Base-by-base conservation (phyloP, 1,284 basidiomycete genomes). In the Apiotrichum gracile region DNA sequence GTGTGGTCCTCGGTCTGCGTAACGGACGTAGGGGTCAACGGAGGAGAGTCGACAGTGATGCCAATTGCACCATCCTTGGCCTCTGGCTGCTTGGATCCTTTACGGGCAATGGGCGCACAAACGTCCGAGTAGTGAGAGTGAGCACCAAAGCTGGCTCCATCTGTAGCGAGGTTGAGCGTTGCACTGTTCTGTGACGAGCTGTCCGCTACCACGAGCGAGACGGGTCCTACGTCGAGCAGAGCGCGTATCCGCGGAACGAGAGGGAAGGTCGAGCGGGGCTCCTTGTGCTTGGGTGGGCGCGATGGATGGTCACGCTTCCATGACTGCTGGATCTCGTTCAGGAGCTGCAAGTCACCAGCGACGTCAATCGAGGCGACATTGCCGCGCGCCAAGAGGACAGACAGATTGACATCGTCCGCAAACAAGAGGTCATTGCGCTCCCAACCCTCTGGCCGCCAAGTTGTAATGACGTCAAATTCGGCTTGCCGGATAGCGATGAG, bases 361-460 rank as follows among this genome's bases (percentile, higher is more conserved):
- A 63, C 51, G 42, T 71, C 67, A n/a, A 72, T 35, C 0, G 68
- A 68, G 6, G 61, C 64, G 26, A 74, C 55, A 5, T 49, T 48
- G 1, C 61, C 62, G 25, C 57, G 48, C 1, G 57, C 58, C 19
- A 70, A 60, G 9, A 70, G 46, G 19, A 74, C 47, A 3, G 65
- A 61, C 16, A 70, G 56, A 44, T 73, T 73, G 5, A 65, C 67
- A 35, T 75, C 72, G 19, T 57, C 59, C 12, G 63, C 54, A 46
- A 73, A 75, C 10, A 73, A 38, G 21, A 70, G 43, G 29, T 72
- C 66, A 16, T 65, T 62, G 9, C 65, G 44, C 3, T 55, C 61
- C 68, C 70, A 73, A 0, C 66, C 67, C 1, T 47, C 44, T 2
- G 70, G 72, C 33, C 65, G 41, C 70, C 73, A 73, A 0, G 68